These are phyloP conservation scores for Seiridium cupressi DNA, from an alignment of 2,329 filamentous ascomycete genomes.

Conservation along the genomic window DNA sequence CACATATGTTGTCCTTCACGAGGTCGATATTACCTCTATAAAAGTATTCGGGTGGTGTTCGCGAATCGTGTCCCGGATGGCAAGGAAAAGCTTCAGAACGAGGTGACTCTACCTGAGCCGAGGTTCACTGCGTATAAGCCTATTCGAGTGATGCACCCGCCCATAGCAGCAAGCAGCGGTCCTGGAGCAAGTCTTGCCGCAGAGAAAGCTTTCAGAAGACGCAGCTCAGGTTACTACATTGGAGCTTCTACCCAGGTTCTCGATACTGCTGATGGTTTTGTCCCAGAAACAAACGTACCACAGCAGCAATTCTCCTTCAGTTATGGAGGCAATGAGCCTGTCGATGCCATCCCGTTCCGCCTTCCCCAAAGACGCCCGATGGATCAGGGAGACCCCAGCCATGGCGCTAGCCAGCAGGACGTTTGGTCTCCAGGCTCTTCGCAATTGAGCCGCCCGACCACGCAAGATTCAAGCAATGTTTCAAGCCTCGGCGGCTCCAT, in stretches of 20 bases:
- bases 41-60: conserved; percentile 90
- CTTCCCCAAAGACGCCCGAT: conserved; percentile 29
- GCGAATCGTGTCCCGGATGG: conserved; percentile 94
- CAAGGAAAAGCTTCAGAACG: conserved; percentile 87
- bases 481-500: conserved; percentile 15
- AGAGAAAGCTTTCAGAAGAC: conserved; percentile 58
- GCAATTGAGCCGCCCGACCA: conserved; percentile 26
- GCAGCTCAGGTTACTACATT: conserved; percentile 51
- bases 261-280: conserved; percentile 32
- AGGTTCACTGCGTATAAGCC: conserved; percentile 83
- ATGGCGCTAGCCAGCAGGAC: conserved; percentile 21
- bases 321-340: conserved; percentile 30
- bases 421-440: conserved; percentile 17
- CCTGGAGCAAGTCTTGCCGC: conserved; percentile 50
- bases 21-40: conserved; percentile 86
- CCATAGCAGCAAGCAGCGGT: conserved; percentile 32
- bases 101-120: conserved; percentile 86
- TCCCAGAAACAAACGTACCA: conserved; percentile 14
- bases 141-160: conserved; percentile 46
- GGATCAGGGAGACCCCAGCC: conserved; percentile 11
- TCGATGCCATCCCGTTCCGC: conserved; percentile 53
- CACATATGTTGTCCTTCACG: conserved; percentile 87
- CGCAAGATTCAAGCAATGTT: conserved; percentile 30
- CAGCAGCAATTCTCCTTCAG: conserved; percentile 22
- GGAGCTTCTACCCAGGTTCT: conserved; percentile 28